Conservation (phyloP, 2,329 filamentous ascomycete species). For the Fonsecaea pedrosoi region DNA sequence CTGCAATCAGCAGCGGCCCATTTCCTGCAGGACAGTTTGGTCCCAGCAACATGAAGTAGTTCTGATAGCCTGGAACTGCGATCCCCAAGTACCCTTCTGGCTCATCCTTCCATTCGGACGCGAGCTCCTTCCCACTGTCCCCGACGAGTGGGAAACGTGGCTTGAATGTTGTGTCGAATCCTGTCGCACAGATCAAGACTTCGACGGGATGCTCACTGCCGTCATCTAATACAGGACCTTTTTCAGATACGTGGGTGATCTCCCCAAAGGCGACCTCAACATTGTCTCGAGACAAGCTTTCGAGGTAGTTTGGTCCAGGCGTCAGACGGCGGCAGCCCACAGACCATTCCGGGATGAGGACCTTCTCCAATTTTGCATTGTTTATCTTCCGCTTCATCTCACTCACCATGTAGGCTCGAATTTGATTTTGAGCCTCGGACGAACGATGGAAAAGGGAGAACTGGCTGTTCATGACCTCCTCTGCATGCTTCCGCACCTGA, state of each 20-base stretch:
- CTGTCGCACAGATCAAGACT: constrained; percentile 47
- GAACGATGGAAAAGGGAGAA: constrained; percentile 33
- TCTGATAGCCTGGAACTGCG: too few species aligned
- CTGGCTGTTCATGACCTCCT: constrained; percentile 37
- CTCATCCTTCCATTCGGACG: constrained; percentile 48
- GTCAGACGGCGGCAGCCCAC: constrained; percentile 39
- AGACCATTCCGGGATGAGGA: constrained; percentile 36
- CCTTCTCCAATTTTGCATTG: constrained; percentile 31
- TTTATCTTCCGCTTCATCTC: constrained; percentile 39
- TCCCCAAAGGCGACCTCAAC: constrained; percentile 34
- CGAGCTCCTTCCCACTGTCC: constrained; percentile 41
- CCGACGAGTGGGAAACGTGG: constrained; percentile 46
- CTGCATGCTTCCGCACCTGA: constrained; percentile 29
- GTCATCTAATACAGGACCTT: too few species aligned
- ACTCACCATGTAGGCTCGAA: constrained; percentile 25
- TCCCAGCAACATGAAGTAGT: too few species aligned
- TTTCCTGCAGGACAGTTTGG: too few species aligned
- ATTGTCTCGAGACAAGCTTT: constrained; percentile 40
- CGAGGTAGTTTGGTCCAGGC: constrained; percentile 37
- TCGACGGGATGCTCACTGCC: constrained; percentile 38
- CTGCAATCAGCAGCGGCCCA: too few species aligned
- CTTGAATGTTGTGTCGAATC: constrained; percentile 46
- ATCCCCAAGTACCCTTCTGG: too few species aligned
- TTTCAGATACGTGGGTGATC: constrained; percentile 33
- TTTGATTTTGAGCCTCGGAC: constrained; percentile 26